These are phyloP conservation scores for Vigna hirtella DNA, from an alignment of 306 rosid species.

Conservation along the genomic window DNA sequence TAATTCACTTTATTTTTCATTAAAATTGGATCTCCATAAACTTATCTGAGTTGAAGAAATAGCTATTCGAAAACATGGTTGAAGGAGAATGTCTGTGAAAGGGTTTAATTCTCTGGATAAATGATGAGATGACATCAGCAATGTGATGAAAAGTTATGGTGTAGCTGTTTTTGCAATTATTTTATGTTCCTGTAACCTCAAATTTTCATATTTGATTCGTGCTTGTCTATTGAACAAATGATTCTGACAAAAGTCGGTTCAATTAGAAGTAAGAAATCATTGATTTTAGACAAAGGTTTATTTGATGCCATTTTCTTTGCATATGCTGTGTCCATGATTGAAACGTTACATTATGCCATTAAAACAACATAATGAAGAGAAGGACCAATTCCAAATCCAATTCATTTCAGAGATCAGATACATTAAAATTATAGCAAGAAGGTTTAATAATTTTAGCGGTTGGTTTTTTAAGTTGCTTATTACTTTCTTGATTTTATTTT, in stretches of 20 bases:
- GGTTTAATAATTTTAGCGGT: too few species aligned
- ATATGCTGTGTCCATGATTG: slow-evolving; percentile 6
- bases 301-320: not conserved
- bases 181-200: not conserved
- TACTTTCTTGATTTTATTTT: too few species aligned
- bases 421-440: not conserved
- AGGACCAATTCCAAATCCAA: not conserved
- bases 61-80: too few species aligned
- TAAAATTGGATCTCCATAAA: too few species aligned
- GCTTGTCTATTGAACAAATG: not conserved
- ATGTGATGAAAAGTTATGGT: not conserved
- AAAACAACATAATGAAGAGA: not conserved
- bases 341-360: slow-evolving; percentile 1
- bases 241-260: not conserved
- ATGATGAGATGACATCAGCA: not conserved
- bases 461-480: too few species aligned
- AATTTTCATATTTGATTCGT: not conserved
- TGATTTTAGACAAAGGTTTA: not conserved
- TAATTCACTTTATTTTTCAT: too few species aligned
- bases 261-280: slow-evolving; percentile 2
- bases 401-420: slow-evolving; percentile 8
- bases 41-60: too few species aligned
- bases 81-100: too few species aligned
- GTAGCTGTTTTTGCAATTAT: not conserved
- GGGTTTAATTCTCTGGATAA: not conserved